Evolutionary conservation across 2,329 filamentous ascomycete genomes (phyloP).

Genomic region (Xylaria sp.): DNA sequence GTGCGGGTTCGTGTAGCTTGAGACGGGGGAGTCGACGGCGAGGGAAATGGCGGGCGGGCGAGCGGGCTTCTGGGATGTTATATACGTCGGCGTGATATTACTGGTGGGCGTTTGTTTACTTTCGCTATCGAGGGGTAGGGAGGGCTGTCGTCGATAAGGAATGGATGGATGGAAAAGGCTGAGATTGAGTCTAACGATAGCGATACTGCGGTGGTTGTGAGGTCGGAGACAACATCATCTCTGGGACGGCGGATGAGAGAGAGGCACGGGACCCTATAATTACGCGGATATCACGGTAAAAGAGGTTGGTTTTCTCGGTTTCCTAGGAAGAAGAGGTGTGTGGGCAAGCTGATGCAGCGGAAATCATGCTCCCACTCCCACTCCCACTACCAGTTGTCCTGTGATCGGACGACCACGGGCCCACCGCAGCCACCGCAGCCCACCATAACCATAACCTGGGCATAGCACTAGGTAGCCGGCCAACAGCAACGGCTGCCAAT

Average conservation of each 20-base stretch:
- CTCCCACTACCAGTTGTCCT: not conserved
- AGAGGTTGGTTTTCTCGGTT: not conserved
- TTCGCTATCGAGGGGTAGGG: constrained; percentile 9
- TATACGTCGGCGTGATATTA: constrained; percentile 9
- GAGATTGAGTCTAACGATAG: not conserved
- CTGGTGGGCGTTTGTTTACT: constrained; percentile 24
- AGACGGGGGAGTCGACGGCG: constrained; percentile 30
- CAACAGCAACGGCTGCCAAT: not conserved
- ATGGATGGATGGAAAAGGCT: not conserved
- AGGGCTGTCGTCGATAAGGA: constrained; percentile 8
- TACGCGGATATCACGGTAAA: not conserved
- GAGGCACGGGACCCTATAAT: not conserved
- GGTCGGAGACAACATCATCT: not conserved
- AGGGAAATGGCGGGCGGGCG: constrained; percentile 12
- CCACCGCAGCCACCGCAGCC: not conserved
- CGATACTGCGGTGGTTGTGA: not conserved
- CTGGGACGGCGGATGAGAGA: not conserved
- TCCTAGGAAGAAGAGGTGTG: not conserved
- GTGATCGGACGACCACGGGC: not conserved
- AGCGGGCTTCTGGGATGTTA: constrained; percentile 2
- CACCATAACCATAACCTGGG: no score
- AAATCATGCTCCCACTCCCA: not conserved
- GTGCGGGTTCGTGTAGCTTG: no score
- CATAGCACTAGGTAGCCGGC: no score
- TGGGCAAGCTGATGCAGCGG: not conserved